Evolutionary conservation across 176 grass and related monocot genomes (phyloP), one percentile per base, ranked within the genome.

Genomic region (Ensete ventricosum): DNA sequence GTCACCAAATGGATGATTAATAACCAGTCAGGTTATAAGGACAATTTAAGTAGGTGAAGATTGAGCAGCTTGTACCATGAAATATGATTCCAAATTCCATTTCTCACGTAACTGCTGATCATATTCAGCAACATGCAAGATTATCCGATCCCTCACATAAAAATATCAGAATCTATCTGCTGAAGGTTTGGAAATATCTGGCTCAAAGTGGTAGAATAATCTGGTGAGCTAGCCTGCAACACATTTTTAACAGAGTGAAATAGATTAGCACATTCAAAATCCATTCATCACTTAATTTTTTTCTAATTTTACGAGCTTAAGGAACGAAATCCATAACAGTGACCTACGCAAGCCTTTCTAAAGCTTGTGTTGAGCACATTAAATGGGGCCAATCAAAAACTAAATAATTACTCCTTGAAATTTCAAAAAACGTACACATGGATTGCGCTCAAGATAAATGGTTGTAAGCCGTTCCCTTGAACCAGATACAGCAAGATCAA

Each of bases 361-460:
- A 6, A 43, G 34, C 34, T 43, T 43, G 34, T 43, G 34, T 43
- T 43, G 6, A 43, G 34, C 4, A 43, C 34, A 6, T 43, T 43
- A 19, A 62, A 62, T 57, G 63, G 27, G 0, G 71, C 19, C 22
- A 73, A 55, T 52, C 11, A 71, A 53, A 13, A 22, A 12, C 12
- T 25, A 80, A 29, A 53, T 51, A 12, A 55, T 1, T 12, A 67
- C 43, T n/a, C 0, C 66, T 50, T 77, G 9, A 68, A 73, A 77
- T 52, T 55, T 53, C 19, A 50, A 79, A 82, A 52, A 82, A 76
- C 91, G 77, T 94, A 94, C 95, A 64, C 88, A 99, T 75, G 91
- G 86, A 89, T 99, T 99, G 54, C 84, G 83, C 66, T 94, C 95
- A 78, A 99, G 95, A 81, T 99, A 99, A 78, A 99, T 99, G 53